Evolutionary conservation across 306 rosid species (phyloP), one percentile per base, ranked within the genome.

Genomic region (Ormosia emarginata): DNA sequence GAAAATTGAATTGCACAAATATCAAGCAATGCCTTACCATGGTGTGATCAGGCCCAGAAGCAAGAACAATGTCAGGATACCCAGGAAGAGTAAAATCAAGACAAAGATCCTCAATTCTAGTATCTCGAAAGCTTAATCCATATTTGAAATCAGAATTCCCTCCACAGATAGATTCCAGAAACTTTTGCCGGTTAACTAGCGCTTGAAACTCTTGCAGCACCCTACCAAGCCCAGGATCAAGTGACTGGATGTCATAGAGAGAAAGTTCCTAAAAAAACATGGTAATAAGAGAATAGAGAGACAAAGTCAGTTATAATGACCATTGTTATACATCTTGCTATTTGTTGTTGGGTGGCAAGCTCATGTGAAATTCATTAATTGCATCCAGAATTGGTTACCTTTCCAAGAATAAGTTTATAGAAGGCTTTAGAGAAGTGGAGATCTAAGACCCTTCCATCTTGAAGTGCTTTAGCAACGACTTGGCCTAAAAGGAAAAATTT

Each of bases 61-160:
- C 72, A 76, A 92, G 97, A 78, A 84, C 73, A 71, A 90, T 88
- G 83, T 90, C 93, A 68, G 97, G 97, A 86, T 92, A 92, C 71
- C 98, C 99, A 63, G 99, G 99, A 79, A 96, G 95, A 61, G 95
- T 87, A 80, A 96, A 96, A 86, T 96, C 98, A 83, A 96, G 92
- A 84, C 86, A 94, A 84, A 96, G 99, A 87, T 96, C 99, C 83
- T 94, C 99, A 75, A 96, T 91, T 66, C 75, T 84, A 46, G 89
- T 84, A 58, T 84, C 83, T 75, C 90, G 88, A 75, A 89, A 96
- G 81, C 86, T 86, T 2, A 50, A 79, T 47, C 84, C 91, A 24
- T 56, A 52, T 56, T 87, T 80, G 30, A 79, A 68, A 52, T 84
- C 44, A 67, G 87, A 70, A 74, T 73, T 85, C 78, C 83, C 90